Percentiles rank a stretch among this genome's conserved stretches.
These are phyloP conservation scores for Thelonectria discophora DNA, from an alignment of 2,329 filamentous ascomycete species.

Conservation along the genomic window DNA sequence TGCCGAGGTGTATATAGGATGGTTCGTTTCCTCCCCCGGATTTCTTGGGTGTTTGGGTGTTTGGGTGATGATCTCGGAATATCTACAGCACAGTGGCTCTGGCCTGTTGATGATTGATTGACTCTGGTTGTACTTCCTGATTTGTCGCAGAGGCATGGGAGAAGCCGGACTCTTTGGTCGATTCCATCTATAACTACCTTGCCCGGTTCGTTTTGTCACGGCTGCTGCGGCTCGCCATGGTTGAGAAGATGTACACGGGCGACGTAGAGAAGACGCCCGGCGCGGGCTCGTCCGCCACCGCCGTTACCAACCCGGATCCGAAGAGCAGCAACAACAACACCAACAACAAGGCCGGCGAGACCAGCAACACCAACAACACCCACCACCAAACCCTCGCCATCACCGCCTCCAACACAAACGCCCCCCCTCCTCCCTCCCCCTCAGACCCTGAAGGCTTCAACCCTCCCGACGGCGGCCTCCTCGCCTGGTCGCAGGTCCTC, in stretches of 20 bases:
- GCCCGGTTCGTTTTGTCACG: neutral
- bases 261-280: slow-evolving; percentile 34
- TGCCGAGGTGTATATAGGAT: slow-evolving; percentile 31
- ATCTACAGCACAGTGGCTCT: neutral
- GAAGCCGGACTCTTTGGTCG: slow-evolving; percentile 14
- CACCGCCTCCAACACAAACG: slow-evolving; percentile 40
- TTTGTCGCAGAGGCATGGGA: slow-evolving; percentile 10
- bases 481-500: slow-evolving; percentile 61
- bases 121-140: slow-evolving; percentile 2
- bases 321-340: no score
- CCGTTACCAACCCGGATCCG: neutral
- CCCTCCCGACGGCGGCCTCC: slow-evolving; percentile 55
- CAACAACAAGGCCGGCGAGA: no score
- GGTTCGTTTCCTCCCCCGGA: slow-evolving; percentile 12
- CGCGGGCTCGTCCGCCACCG: slow-evolving; percentile 12
- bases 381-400: slow-evolving; percentile 26
- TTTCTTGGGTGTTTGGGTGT: neutral
- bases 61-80: no score
- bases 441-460: slow-evolving; percentile 35
- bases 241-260: slow-evolving; percentile 29
- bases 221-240: neutral
- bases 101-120: neutral
- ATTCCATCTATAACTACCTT: neutral
- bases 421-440: slow-evolving; percentile 34
- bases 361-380: neutral